Evolutionary conservation across 2,329 filamentous ascomycete genomes (phyloP).

Genomic region (Pestalotiopsis sp.): DNA sequence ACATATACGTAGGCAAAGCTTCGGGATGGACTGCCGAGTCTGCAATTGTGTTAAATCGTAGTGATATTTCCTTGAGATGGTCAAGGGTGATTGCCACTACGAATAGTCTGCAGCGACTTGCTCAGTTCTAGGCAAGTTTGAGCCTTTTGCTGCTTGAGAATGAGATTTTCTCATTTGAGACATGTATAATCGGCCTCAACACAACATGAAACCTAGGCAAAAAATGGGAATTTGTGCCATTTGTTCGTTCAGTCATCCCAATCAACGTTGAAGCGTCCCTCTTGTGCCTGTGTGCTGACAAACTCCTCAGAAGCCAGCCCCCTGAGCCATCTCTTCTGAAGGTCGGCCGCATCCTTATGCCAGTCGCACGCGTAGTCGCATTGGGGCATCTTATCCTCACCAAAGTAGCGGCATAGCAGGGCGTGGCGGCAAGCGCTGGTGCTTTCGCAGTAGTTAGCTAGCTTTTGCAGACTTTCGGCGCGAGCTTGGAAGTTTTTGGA

Average conservation of each 20-base stretch:
- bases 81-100: no score
- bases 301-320: conserved; percentile 64
- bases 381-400: conserved; percentile 58
- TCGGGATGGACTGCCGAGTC: no score
- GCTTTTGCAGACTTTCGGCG: conserved; percentile 64
- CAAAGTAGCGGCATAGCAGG: conserved; percentile 77
- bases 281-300: conserved; percentile 64
- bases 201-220: neutral
- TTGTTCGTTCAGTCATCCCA: conserved; percentile 46
- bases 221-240: neutral
- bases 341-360: conserved; percentile 67
- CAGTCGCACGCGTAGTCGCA: conserved; percentile 80
- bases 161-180: no score
- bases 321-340: conserved; percentile 59
- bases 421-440: conserved; percentile 74
- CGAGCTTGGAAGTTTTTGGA: conserved; percentile 48
- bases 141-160: no score
- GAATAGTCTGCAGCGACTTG: no score
- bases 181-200: no score
- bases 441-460: conserved; percentile 83
- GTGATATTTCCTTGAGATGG: no score
- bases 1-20: no score
- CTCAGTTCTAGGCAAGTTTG: no score
- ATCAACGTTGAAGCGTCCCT: conserved; percentile 58
- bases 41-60: no score